A percentile compares a stretch with the other conserved stretches of the same genome.
Conservation (phyloP, 441 rosid species). For the Gossypium schwendimanii region DNA sequence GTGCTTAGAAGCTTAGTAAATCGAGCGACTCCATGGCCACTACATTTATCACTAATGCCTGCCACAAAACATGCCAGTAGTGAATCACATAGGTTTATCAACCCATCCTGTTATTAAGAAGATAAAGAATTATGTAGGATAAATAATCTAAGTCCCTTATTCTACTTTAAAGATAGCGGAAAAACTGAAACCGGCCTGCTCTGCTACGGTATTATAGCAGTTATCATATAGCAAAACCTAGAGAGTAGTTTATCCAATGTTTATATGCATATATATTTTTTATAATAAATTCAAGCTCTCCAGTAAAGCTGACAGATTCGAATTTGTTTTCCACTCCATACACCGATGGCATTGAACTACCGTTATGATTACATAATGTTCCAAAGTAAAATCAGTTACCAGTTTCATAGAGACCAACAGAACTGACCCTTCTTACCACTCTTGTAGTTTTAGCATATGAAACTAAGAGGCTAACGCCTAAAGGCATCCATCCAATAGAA, state of each 20-base stretch:
- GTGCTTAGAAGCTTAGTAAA: conserved; percentile 56
- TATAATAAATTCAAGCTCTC: not conserved
- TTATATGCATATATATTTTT: not conserved
- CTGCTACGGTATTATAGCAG: not conserved
- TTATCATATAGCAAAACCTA: not conserved
- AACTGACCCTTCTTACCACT: no score
- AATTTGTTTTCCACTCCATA: not conserved
- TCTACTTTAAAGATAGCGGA: not conserved
- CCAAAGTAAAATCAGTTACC: no score
- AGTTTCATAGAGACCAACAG: no score
- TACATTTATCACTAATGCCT: conserved; percentile 76
- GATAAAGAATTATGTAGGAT: not conserved
- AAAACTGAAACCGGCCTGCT: no score
- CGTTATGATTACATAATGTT: no score
- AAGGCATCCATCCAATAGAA: no score
- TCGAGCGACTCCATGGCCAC: conserved; percentile 36
- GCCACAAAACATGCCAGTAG: conserved; percentile 14
- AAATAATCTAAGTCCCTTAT: not conserved
- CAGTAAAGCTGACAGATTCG: not conserved
- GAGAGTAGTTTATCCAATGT: not conserved
- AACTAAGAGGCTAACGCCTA: no score
- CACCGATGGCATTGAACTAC: no score
- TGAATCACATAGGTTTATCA: not conserved
- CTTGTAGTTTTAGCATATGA: no score
- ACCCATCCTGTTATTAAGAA: not conserved